Conservation (phyloP, 352 stramenopile genomes). For the Paralagenidium karlingii region DNA sequence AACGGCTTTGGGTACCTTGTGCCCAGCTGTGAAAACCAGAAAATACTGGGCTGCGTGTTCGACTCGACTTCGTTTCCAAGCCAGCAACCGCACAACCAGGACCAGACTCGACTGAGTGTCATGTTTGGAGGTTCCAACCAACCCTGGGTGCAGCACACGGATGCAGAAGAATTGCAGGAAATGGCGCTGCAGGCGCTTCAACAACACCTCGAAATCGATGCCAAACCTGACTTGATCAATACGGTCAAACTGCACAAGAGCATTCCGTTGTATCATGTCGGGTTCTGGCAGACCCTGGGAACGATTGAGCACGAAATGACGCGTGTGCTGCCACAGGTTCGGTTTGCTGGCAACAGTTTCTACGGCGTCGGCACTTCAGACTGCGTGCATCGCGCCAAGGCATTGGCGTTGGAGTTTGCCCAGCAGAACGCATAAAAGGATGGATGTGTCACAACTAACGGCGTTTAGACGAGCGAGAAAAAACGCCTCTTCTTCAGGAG, state of each 20-base stretch:
- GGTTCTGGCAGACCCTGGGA: slow-evolving; percentile 45
- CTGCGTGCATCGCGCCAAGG: slow-evolving; percentile 70
- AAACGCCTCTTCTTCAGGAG: no score
- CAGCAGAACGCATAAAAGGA: no score
- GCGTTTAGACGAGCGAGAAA: no score
- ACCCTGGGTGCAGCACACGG: slow-evolving; percentile 28
- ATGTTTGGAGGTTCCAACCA: slow-evolving; percentile 78
- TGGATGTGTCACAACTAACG: no score
- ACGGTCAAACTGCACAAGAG: slow-evolving; percentile 35
- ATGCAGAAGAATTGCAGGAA: slow-evolving; percentile 29
- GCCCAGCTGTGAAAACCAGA: slow-evolving; percentile 50
- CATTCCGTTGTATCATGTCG: slow-evolving; percentile 83
- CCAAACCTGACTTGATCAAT: slow-evolving; percentile 38
- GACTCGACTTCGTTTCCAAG: slow-evolving; percentile 81
- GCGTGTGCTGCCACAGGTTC: slow-evolving; percentile 17
- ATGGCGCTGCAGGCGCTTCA: slow-evolving; percentile 53
- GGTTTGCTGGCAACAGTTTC: slow-evolving; percentile 74
- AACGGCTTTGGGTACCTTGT: slow-evolving; percentile 83
- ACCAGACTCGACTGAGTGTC: slow-evolving; percentile 69
- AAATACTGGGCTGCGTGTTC: slow-evolving; percentile 73
- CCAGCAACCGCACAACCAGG: slow-evolving; percentile 52
- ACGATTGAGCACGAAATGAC: slow-evolving; percentile 43
- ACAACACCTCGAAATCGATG: slow-evolving; percentile 56
- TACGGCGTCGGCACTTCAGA: slow-evolving; percentile 81
- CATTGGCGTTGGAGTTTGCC: slow-evolving; percentile 56